A percentile compares a stretch with the other conserved stretches of the same genome.
Evolutionary conservation across 140 eudicot species (phyloP).

Genomic region (Flaveria floridana): DNA sequence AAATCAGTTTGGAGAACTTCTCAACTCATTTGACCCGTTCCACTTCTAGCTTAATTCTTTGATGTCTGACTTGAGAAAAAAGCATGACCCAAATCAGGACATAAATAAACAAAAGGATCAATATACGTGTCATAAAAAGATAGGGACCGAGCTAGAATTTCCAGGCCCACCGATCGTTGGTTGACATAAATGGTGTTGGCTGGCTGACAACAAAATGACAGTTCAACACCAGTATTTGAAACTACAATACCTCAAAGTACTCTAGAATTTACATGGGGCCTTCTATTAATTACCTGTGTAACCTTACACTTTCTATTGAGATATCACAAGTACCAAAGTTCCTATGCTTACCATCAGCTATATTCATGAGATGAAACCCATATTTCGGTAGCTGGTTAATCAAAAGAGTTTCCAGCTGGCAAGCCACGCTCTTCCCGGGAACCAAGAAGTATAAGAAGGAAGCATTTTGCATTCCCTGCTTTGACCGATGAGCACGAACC

Average conservation of each 20-base stretch:
- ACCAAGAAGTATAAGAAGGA: slow-evolving; percentile 68
- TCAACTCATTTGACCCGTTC: not conserved
- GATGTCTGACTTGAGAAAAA: not conserved
- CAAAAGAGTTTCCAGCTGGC: slow-evolving; percentile 86
- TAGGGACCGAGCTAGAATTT: slow-evolving; percentile 51
- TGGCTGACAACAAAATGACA: not conserved
- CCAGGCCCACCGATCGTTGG: not conserved
- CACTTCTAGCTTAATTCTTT: slow-evolving; percentile 6
- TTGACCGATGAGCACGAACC: slow-evolving; percentile 65
- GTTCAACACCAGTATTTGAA: slow-evolving; percentile 7
- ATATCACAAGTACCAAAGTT: slow-evolving; percentile 73
- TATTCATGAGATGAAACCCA: slow-evolving; percentile 71
- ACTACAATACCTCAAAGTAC: slow-evolving; percentile 12
- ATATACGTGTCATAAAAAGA: slow-evolving; percentile 68
- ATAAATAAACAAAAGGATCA: not conserved
- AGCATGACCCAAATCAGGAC: not conserved
- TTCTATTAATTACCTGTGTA: slow-evolving; percentile 43
- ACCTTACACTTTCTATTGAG: slow-evolving; percentile 40
- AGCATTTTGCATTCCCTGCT: slow-evolving; percentile 73
- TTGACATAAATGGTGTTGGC: not conserved
- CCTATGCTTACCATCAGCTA: slow-evolving; percentile 88
- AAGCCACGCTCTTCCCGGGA: slow-evolving; percentile 84
- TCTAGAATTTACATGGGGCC: not conserved
- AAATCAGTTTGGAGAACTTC: not conserved
- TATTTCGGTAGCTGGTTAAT: slow-evolving; percentile 75